These are phyloP conservation scores for Xylaria sp. DNA, from an alignment of 2,329 filamentous ascomycete species.

Conservation along the genomic window DNA sequence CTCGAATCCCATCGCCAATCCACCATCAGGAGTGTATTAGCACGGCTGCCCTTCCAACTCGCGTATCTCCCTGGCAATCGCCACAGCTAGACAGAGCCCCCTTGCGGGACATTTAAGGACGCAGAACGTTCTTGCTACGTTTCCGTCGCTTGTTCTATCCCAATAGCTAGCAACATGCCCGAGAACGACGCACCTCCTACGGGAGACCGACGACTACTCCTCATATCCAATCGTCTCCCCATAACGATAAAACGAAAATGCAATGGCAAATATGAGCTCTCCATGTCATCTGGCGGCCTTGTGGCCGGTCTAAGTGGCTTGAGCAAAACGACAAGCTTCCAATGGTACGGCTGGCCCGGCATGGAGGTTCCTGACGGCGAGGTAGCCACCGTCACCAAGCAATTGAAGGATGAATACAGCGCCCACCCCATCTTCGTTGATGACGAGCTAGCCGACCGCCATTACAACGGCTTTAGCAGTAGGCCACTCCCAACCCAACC, in stretches of 20 bases:
- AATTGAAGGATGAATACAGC: constrained; percentile 86
- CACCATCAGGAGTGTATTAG: not conserved
- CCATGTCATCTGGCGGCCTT: constrained; percentile 95
- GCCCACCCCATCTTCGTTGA: constrained; percentile 93
- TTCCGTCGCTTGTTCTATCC: not conserved
- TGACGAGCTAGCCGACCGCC: constrained; percentile 90
- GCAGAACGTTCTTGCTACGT: constrained; percentile 5
- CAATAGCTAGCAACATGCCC: constrained; percentile 38
- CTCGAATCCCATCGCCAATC: not conserved
- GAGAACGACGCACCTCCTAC: constrained; percentile 42
- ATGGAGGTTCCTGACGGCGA: constrained; percentile 90
- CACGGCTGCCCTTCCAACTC: not conserved
- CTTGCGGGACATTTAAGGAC: constrained; percentile 1
- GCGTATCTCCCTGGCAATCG: not conserved
- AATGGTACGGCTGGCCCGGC: constrained; percentile 99
- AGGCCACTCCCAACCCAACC: constrained; percentile 51
- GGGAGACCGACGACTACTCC: constrained; percentile 67
- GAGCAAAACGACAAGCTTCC: constrained; percentile 91
- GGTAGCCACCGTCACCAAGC: constrained; percentile 76
- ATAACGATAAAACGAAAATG: constrained; percentile 96
- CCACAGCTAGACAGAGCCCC: constrained; percentile 4
- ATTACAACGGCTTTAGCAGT: constrained; percentile 99
- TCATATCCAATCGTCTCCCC: constrained; percentile 93
- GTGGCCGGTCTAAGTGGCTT: constrained; percentile 93
- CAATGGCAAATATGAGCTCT: constrained; percentile 91